A percentile compares a stretch with the other conserved stretches of the same genome.
Conservation (phyloP, 225 moss, liverwort and hornwort genomes). For the Sphagnum contortum region DNA sequence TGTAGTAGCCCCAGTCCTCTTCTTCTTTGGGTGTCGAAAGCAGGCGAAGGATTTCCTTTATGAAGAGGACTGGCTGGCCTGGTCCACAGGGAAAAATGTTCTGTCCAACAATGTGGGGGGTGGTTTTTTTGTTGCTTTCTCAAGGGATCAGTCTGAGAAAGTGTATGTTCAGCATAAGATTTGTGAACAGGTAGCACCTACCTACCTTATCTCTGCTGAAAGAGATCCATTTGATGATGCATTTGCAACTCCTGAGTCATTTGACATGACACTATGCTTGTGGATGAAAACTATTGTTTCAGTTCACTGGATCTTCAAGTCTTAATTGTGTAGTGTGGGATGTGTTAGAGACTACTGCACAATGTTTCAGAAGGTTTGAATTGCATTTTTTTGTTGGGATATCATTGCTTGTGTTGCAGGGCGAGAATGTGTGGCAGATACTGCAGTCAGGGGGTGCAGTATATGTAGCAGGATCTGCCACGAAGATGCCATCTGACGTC, state of each 20-base stretch:
- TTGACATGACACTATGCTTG: slow-evolving; percentile 1
- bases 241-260: too few relatives aligned
- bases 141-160: slow-evolving; percentile 83
- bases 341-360: too few relatives aligned
- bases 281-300: neutral
- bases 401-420: slow-evolving; percentile 8
- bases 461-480: slow-evolving; percentile 93
- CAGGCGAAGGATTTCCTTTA: slow-evolving; percentile 76
- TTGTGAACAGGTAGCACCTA: slow-evolving; percentile 42
- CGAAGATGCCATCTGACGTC: slow-evolving; percentile 97
- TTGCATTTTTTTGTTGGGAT: neutral
- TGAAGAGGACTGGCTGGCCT: slow-evolving; percentile 66
- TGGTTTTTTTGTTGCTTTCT: slow-evolving; percentile 70
- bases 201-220: neutral
- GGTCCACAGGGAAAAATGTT: slow-evolving; percentile 36
- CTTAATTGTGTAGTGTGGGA: too few relatives aligned
- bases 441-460: slow-evolving; percentile 75
- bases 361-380: neutral
- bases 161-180: slow-evolving; percentile 93
- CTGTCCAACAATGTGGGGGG: slow-evolving; percentile 64
- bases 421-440: slow-evolving; percentile 50
- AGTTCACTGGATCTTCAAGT: neutral
- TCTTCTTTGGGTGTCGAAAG: slow-evolving; percentile 90
- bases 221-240: too few relatives aligned
- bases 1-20: slow-evolving; percentile 51